Base-by-base conservation (phyloP, 2,329 filamentous ascomycete genomes). In the Ramularia endophylla region DNA sequence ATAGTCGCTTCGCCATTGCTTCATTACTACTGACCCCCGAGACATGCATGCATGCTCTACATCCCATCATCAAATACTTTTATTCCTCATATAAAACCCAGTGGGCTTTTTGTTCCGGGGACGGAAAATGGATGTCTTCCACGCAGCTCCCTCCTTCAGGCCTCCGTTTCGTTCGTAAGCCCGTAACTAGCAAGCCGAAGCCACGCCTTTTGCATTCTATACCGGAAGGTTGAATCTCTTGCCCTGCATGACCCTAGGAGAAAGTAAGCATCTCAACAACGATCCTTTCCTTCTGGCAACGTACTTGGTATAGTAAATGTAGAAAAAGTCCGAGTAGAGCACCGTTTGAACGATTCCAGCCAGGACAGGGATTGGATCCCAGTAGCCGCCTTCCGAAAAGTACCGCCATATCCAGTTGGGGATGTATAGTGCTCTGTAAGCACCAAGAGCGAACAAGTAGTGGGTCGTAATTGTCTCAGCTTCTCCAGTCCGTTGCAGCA, bases 381-480 rank as follows among this genome's bases (percentile, higher is more conserved):
- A 84, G 40, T 57, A 53, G 37, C 50, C 44, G 37, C 78, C 72
- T 65, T 95, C 88, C 38, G 77, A 75, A 55, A 85, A 77, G 68
- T 90, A 97, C 41, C 92, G 77, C 69, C 87, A 97, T 58, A 97
- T 81, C 92, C 92, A 98, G 71, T 98, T 98, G 53, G 92, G 92
- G 55, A 98, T 98, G 69, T 98, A 98, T 42, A 98, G 74, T 3
- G 89, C 87, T 43, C 92, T 78, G 72, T 98, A 98, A 49, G 83
- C 72, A 25, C 92, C 92, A 27, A 98, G 74, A 11, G 94, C 90
- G 61, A 95, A 95, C 30, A 98, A 77, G 65, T 98, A 98, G 68
- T 98, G 90, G 1, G 89, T 95, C 9, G 92, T 98, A 61, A 98
- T 98, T n/a, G 92, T 95, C 70, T 98, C 92, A 8, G 92, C 94